A percentile compares a stretch with the other conserved stretches of the same genome.
Evolutionary conservation across 1,284 basidiomycete genomes (phyloP).

Genomic region (Psilocybe mexicana): DNA sequence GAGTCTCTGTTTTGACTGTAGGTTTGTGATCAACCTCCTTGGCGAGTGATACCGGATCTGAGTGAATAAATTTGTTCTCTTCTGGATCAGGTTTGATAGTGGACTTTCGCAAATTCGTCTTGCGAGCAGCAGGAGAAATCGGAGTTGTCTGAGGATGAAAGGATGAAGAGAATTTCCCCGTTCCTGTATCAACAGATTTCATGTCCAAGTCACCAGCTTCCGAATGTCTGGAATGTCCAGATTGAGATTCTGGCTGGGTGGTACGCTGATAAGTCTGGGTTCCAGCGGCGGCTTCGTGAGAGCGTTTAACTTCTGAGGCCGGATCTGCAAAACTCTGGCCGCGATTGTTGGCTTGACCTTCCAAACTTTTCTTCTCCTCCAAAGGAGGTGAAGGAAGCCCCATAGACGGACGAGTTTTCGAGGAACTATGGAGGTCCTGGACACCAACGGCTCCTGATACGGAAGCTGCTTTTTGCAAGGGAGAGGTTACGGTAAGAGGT

Average conservation of each 20-base stretch:
- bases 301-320: neutral
- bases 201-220: neutral
- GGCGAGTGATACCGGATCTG: too few relatives aligned
- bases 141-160: constrained; percentile 17
- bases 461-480: too few relatives aligned
- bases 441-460: too few relatives aligned
- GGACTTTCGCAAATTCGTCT: constrained; percentile 26
- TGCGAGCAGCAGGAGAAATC: constrained; percentile 26
- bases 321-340: neutral
- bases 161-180: constrained; percentile 25
- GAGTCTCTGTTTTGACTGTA: neutral
- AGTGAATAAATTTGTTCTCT: neutral
- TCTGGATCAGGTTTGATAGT: constrained; percentile 13
- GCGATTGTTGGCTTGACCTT: neutral
- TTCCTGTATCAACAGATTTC: constrained; percentile 23
- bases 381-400: neutral
- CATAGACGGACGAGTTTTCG: neutral
- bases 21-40: neutral
- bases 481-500: too few relatives aligned
- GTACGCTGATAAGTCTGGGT: neutral
- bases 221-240: neutral
- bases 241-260: neutral
- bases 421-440: too few relatives aligned
- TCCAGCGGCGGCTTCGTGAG: neutral
- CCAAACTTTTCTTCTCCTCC: neutral